These are phyloP conservation scores for Metarhizium humberi DNA, from an alignment of 2,329 filamentous ascomycete species.

Conservation along the genomic window DNA sequence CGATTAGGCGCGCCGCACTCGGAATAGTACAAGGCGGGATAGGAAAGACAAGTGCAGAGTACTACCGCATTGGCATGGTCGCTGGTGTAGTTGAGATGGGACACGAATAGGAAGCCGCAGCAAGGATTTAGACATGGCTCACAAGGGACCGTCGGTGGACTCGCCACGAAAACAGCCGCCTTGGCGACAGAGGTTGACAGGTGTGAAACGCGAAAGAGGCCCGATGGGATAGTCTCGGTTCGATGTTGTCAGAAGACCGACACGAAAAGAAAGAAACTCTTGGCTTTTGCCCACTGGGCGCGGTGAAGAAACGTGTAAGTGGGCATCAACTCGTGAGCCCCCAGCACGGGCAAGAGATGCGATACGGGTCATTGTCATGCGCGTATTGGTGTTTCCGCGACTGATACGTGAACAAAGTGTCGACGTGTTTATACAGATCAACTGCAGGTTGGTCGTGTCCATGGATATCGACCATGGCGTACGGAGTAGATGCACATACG, in stretches of 20 bases:
- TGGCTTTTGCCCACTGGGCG: not conserved
- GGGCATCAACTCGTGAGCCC: not conserved
- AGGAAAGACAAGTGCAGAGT: not conserved
- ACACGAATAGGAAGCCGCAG: not conserved
- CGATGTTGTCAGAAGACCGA: no score
- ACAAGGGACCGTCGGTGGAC: not conserved
- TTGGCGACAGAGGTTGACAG: not conserved
- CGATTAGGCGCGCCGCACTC: not conserved
- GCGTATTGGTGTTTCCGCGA: not conserved
- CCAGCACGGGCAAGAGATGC: not conserved
- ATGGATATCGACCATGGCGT: not conserved
- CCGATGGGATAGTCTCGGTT: not conserved
- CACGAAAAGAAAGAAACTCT: no score
- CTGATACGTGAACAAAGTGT: not conserved
- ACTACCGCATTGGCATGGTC: not conserved
- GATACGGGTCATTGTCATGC: not conserved
- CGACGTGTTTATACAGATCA: not conserved
- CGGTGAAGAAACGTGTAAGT: constrained; percentile 1
- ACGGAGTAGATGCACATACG: no score
- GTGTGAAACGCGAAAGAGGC: constrained; percentile 6
- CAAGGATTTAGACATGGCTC: not conserved
- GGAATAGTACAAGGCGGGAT: not conserved
- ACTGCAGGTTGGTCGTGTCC: not conserved
- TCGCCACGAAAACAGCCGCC: not conserved
- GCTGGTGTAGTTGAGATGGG: not conserved